Conservation (phyloP, 345 rosid species). For the Brassica napus region DNA sequence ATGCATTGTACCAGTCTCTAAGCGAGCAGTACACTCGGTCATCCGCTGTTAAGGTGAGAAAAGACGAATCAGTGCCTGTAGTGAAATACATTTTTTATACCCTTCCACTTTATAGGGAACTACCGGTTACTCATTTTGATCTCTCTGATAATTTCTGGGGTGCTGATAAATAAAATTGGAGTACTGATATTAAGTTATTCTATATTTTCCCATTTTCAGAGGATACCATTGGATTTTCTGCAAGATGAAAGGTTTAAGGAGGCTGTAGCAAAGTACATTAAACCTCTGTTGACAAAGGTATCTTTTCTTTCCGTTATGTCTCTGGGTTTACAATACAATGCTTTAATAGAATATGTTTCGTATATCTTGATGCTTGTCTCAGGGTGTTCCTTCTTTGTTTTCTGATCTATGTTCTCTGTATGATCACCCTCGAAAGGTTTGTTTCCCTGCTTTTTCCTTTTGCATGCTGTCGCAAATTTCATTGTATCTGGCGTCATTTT, state of each 20-base stretch:
- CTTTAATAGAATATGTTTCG: constrained; percentile 7
- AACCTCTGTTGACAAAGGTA: constrained; percentile 90
- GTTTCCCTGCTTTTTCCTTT: constrained; percentile 32
- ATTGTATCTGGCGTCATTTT: constrained; percentile 13
- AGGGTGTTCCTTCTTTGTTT: constrained; percentile 98
- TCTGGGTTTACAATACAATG: constrained; percentile 16
- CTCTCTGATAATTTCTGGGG: neutral
- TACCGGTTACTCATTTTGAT: constrained; percentile 5
- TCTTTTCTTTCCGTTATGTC: constrained; percentile 1
- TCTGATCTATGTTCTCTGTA: constrained; percentile 95
- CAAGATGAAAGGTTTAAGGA: constrained; percentile 76
- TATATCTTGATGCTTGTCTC: constrained; percentile 29
- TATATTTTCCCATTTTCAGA: constrained; percentile 48
- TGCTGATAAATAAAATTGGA: neutral
- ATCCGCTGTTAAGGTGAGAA: constrained; percentile 89
- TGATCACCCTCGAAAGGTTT: constrained; percentile 80
- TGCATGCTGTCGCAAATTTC: constrained; percentile 8
- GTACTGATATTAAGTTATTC: neutral
- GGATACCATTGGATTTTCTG: constrained; percentile 96
- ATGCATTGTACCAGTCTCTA: constrained; percentile 75
- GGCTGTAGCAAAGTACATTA: constrained; percentile 76
- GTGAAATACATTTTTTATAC: neutral
- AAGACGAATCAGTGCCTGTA: constrained; percentile 9
- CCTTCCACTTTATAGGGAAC: neutral
- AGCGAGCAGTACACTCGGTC: constrained; percentile 74